Base-by-base conservation (phyloP, 768 basidiomycete species). In the Lenzites betulinus region DNA sequence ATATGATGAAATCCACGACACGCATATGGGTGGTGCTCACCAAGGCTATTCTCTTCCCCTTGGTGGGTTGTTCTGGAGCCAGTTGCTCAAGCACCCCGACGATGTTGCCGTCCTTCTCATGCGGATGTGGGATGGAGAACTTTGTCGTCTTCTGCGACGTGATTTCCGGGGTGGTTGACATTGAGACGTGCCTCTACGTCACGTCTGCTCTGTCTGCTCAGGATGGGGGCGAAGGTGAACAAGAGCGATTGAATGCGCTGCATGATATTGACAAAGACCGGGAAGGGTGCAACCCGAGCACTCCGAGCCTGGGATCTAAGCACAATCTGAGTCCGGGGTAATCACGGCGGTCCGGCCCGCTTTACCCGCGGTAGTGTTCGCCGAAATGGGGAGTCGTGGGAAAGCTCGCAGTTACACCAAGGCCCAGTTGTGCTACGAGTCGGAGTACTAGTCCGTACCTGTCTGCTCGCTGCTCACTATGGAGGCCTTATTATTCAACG, bases 401-500 rank as follows among this genome's bases (percentile, higher is more conserved):
- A 59, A 63, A 3, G 5, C 16, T 4, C 52, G 49, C 59, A 42
- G 47, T 35, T 50, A 63, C 46, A 58, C 47, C 57, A 30, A 54
- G 47, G 46, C 39, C 49, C 36, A 25, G 22, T 25, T 30, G 42
- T 35, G 53, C 56, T 56, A 42, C 41, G 58, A 46, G 15, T 43
- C 22, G n/a, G 23, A 2, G n/a, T 35, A n/a, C n/a, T n/a, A n/a
- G n/a, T n/a, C n/a, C n/a, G n/a, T 36, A 41, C 30, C 38, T 42
- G 47, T 33, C 13, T 22, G 18, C 4, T 26, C 30, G 36, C 60
- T 63, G 48, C 51, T 58, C 61, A 52, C 35, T 65, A 94, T 94
- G 93, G 92, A 95, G 78, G 92, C 89, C 57, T 77, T 95, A 58
- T 83, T 94, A 73, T 95, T 92, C 80, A 95, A 95, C 76, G 93